Evolutionary conservation across 371 early-diverging fungal genomes (phyloP), one percentile per base, ranked within the genome.

Genomic region (Syncephalastrum monosporum): DNA sequence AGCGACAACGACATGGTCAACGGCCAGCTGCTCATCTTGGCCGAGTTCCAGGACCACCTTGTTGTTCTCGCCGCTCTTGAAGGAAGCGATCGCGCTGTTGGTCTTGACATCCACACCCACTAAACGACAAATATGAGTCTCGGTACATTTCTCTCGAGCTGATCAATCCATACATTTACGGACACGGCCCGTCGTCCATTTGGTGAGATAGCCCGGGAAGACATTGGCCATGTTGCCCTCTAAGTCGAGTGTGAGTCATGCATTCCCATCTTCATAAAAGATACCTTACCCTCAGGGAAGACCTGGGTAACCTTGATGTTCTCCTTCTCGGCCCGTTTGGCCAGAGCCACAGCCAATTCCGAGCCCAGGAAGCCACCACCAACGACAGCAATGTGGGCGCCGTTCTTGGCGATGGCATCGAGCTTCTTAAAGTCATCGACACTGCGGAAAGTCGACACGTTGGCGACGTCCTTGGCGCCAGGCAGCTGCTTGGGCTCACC

Each of bases 281-380:
- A 17, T 25, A n/a, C 19, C 42, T 56, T 66, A 77, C 74, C 78
- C 71, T 88, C 90, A 45, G 87, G 84, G 81, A 86, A 87, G 45
- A 87, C 67, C 63, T 90, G 90, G 12, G 83, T 84, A n/a, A 88
- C 81, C 56, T 81, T 78, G 51, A 78, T 57, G 38, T 74, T 74
- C 55, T 76, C 72, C 46, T 75, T 73, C 58, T 77, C 72, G 55
- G 74, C 77, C 47, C 75, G 65, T 24, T 82, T 77, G 17, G 88
- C 83, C 46, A 91, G 65, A 15, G 89, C 89, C 47, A 79, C 81
- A 47, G 90, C 81, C 19, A 91, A 65, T 61, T 91, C 91, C 49
- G 83, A 82, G 27, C 91, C 91, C 51, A 91, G 73, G 74, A 91
- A 89, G 19, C 91, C 91, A 43, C 90, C 90, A 55, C 91, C 91